Conservation (phyloP, 129 eudicot genomes). For the carrot (Daucus carota) region DH1_v3.0 NC_030385.2:37996501-37997000, state of each 20-base stretch:
- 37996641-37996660: constrained; percentile 67
- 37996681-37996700: constrained; percentile 35
- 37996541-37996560: constrained; percentile 91
- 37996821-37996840: constrained; percentile 79
- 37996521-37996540: constrained; percentile 82
- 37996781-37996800: constrained; percentile 97
- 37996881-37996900: not conserved
- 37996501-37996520: constrained; percentile 89
- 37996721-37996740: constrained; percentile 83
- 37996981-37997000: constrained; percentile 64
- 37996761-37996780: constrained; percentile 95
- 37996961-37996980: constrained; percentile 48
- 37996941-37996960: constrained; percentile 62
- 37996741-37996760: constrained; percentile 75
- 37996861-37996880: not conserved
- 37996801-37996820: constrained; percentile 75
- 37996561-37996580: constrained; percentile 58
- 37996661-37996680: constrained; percentile 65
- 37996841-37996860: constrained; percentile 20
- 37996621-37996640: constrained; percentile 45
- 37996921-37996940: constrained; percentile 30
- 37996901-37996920: not conserved
- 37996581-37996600: constrained; percentile 83
- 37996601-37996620: constrained; percentile 66
- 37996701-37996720: constrained; percentile 90